A percentile compares a stretch with the other conserved stretches of the same genome.
Evolutionary conservation across 495 filamentous ascomycete genomes (phyloP).

Genomic region (Hypoxylon cercidicola): DNA sequence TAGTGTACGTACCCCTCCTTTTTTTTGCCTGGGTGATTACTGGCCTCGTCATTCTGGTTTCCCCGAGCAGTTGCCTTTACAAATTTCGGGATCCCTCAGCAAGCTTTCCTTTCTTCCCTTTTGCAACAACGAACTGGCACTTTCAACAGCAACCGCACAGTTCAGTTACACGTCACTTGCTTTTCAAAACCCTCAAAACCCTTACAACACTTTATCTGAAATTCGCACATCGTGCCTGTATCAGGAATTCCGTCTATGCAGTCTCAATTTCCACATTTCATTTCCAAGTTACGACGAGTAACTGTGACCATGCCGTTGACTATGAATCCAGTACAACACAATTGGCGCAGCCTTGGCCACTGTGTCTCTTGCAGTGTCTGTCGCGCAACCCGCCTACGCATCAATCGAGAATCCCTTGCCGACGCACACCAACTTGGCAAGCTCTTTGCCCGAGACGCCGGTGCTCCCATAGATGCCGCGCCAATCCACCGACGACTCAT

Average conservation of each 20-base stretch:
- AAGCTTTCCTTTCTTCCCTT: not conserved
- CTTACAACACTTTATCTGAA: not conserved
- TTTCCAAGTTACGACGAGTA: not conserved
- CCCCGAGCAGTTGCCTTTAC: not conserved
- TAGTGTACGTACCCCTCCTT: conserved; percentile 17
- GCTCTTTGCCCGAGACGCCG: conserved; percentile 1
- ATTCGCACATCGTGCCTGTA: not conserved
- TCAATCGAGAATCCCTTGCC: not conserved
- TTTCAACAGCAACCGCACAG: not conserved
- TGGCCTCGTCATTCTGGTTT: not conserved
- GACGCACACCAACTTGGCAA: conserved; percentile 8
- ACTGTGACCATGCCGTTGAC: conserved; percentile 20
- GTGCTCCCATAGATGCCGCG: not conserved
- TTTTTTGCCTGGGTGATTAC: not conserved
- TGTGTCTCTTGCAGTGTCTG: conserved; percentile 27
- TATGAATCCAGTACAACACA: conserved; percentile 16
- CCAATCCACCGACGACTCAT: conserved; percentile 4
- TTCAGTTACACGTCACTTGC: not conserved
- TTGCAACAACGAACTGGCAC: not conserved
- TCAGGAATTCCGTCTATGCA: not conserved
- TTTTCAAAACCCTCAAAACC: not conserved
- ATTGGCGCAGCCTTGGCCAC: conserved; percentile 25
- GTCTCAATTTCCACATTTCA: not conserved
- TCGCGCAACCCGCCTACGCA: not conserved
- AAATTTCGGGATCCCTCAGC: not conserved